Conservation (phyloP, 2,329 filamentous ascomycete species). For the Amylocarpus encephaloides region DNA sequence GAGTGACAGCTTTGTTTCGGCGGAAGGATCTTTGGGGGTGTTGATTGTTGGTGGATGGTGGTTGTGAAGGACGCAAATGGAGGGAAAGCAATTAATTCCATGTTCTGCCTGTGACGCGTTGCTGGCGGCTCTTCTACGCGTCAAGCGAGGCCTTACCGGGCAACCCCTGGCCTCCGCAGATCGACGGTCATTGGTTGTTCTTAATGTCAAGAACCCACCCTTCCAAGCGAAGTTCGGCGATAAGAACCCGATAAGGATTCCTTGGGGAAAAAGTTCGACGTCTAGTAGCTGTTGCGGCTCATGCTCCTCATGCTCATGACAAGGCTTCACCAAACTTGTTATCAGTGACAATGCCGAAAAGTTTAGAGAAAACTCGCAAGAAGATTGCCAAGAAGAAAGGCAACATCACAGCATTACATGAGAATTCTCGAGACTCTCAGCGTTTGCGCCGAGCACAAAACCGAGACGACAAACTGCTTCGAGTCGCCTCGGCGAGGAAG, state of each 20-base stretch:
- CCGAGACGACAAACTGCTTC: slow-evolving; percentile 76
- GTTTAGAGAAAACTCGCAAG: slow-evolving; percentile 78
- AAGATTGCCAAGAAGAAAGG: slow-evolving; percentile 83
- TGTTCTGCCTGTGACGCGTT: neutral
- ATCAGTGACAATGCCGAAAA: slow-evolving; percentile 61
- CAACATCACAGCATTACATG: slow-evolving; percentile 69
- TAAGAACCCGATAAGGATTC: slow-evolving; percentile 21
- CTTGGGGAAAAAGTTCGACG: slow-evolving; percentile 4
- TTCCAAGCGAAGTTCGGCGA: slow-evolving; percentile 9
- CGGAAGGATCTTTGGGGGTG: neutral
- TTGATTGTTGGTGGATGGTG: no score
- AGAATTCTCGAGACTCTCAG: slow-evolving; percentile 81
- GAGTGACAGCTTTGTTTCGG: neutral
- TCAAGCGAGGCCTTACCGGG: neutral
- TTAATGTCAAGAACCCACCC: neutral
- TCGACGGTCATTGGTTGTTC: slow-evolving; percentile 11
- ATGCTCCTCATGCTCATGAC: slow-evolving; percentile 3
- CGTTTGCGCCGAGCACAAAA: slow-evolving; percentile 71
- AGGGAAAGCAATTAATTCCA: neutral
- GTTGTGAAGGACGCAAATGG: neutral
- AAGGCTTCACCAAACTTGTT: neutral
- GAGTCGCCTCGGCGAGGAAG: slow-evolving; percentile 60
- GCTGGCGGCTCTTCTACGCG: neutral
- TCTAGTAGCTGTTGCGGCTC: neutral
- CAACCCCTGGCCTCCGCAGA: neutral